Conservation (phyloP, 345 rosid species). For the Lagerstroemia speciosa region DNA sequence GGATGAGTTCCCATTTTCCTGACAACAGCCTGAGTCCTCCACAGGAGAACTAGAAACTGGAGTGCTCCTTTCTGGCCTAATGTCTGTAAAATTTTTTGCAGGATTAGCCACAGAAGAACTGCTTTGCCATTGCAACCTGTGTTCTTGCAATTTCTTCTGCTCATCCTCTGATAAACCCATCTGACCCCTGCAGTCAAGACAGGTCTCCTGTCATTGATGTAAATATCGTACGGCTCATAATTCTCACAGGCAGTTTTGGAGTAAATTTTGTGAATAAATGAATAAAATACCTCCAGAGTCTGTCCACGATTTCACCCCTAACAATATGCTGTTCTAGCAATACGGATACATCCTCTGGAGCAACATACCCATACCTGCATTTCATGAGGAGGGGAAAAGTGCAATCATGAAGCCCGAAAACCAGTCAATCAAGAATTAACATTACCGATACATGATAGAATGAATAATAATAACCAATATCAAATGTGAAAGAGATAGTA, state of each 20-base stretch:
- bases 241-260: neutral
- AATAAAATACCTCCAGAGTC: constrained; percentile 63
- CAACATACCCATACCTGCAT: constrained; percentile 77
- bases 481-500: constrained; percentile 21
- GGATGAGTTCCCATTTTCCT: constrained; percentile 43
- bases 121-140: constrained; percentile 40
- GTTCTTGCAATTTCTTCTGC: constrained; percentile 51
- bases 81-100: constrained; percentile 17
- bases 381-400: neutral
- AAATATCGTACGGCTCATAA: neutral
- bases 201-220: neutral
- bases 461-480: neutral
- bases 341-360: constrained; percentile 62
- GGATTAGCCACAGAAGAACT: constrained; percentile 16
- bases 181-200: constrained; percentile 54
- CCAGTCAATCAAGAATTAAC: neutral
- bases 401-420: neutral
- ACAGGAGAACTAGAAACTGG: constrained; percentile 22
- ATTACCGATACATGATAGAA: neutral
- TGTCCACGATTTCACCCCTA: constrained; percentile 70
- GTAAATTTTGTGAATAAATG: neutral
- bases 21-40: constrained; percentile 51
- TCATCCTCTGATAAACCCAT: constrained; percentile 78
- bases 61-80: constrained; percentile 12
- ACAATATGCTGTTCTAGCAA: constrained; percentile 65